These are phyloP conservation scores for Rhynchospora tenuis DNA, from an alignment of 176 grass and related monocot genomes.

Conservation along the genomic window DNA sequence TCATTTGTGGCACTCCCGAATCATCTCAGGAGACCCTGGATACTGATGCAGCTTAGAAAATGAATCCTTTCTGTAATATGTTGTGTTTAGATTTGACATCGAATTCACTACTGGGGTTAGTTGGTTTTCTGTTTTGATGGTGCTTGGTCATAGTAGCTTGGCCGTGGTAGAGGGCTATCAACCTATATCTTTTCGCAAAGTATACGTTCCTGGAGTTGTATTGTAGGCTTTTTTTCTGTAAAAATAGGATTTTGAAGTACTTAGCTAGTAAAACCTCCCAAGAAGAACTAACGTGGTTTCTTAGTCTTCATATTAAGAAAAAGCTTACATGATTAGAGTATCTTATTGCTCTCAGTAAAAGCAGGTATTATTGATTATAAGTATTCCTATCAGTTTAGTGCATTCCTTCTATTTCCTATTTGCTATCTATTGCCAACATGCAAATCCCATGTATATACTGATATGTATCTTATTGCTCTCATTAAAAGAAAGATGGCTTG, in stretches of 20 bases:
- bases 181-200: no score
- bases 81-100: background rate
- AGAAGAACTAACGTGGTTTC: background rate
- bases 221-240: no score
- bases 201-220: no score
- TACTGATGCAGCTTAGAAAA: slow-evolving; percentile 8
- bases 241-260: background rate
- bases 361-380: background rate
- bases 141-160: background rate
- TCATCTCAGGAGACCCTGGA: slow-evolving; percentile 3
- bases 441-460: no score
- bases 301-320: background rate
- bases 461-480: no score
- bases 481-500: no score
- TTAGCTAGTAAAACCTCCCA: background rate
- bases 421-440: no score
- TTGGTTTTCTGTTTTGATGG: background rate
- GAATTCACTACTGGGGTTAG: background rate
- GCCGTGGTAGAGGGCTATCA: background rate
- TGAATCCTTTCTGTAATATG: background rate
- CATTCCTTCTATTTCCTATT: no score
- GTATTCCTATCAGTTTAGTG: no score
- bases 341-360: background rate
- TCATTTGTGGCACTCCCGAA: background rate
- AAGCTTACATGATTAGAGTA: background rate